Conservation (phyloP, 306 rosid species). For the Sindora glabra region DNA sequence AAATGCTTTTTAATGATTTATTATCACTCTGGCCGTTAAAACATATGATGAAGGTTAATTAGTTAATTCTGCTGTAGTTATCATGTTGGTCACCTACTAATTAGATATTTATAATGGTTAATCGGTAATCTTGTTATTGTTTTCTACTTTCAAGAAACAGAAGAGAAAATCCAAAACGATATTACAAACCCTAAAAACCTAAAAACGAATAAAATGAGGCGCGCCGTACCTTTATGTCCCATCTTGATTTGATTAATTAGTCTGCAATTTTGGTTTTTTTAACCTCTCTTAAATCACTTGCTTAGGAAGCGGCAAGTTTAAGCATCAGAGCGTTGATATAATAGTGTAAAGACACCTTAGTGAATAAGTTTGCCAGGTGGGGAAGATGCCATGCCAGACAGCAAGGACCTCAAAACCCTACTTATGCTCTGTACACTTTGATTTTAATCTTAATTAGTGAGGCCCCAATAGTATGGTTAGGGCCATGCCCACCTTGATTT, state of each 20-base stretch:
- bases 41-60: constrained; percentile 13
- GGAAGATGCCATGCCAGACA: constrained; percentile 34
- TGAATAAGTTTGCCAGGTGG: constrained; percentile 11
- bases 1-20: constrained; percentile 1
- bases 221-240: constrained; percentile 63
- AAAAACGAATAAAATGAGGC: constrained; percentile 32
- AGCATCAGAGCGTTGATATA: constrained; percentile 27
- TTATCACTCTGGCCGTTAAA: constrained; percentile 12
- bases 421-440: constrained; percentile 17
- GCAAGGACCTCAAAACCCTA: constrained; percentile 12
- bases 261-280: constrained; percentile 25
- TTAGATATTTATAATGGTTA: not conserved
- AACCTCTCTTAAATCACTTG: constrained; percentile 3
- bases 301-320: constrained; percentile 32
- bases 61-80: constrained; percentile 3
- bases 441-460: not conserved
- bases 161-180: constrained; percentile 24
- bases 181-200: constrained; percentile 20
- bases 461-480: not conserved
- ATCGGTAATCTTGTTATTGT: constrained; percentile 4
- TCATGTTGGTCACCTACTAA: not conserved
- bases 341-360: constrained; percentile 9
- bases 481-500: constrained; percentile 7
- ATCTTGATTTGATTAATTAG: constrained; percentile 24
- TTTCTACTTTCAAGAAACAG: constrained; percentile 23